A percentile compares a stretch with the other conserved stretches of the same genome.
These are phyloP conservation scores for Oxalis stricta DNA, from an alignment of 441 rosid genomes.

Conservation along the genomic window DNA sequence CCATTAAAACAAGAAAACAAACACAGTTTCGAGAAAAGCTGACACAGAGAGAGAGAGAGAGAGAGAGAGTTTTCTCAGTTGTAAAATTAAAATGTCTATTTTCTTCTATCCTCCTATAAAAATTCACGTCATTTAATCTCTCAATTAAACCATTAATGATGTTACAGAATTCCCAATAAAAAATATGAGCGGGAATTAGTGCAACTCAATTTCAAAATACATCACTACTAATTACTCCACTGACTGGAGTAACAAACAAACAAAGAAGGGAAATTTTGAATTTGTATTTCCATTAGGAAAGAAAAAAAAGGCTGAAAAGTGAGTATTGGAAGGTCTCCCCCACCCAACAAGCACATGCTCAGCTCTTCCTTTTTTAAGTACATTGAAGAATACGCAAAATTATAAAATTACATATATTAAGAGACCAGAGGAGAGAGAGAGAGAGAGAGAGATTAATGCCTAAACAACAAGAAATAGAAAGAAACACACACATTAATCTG, in stretches of 20 bases:
- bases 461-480: constrained; percentile 16
- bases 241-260: background rate
- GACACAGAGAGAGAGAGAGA: background rate
- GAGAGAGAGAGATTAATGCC: background rate
- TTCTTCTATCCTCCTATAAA: too few relatives aligned
- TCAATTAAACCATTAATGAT: background rate
- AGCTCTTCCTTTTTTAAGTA: constrained; percentile 5
- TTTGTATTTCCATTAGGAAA: too few relatives aligned
- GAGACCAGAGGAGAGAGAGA: background rate
- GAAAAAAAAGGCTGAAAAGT: constrained; percentile 29
- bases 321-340: constrained; percentile 10
- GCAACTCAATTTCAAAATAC: constrained; percentile 20
- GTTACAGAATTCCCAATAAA: background rate
- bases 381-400: background rate
- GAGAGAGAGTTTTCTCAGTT: constrained; percentile 2
- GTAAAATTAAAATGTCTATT: too few relatives aligned
- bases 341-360: constrained; percentile 27
- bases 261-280: background rate
- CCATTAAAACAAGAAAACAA: background rate
- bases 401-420: constrained; percentile 2
- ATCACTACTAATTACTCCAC: too few relatives aligned
- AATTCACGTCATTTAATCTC: background rate
- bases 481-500: constrained; percentile 16
- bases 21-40: background rate
- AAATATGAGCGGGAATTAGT: constrained; percentile 32